These are phyloP conservation scores for Neurospora sp. DNA, from an alignment of 495 filamentous ascomycete species.

Conservation along the genomic window DNA sequence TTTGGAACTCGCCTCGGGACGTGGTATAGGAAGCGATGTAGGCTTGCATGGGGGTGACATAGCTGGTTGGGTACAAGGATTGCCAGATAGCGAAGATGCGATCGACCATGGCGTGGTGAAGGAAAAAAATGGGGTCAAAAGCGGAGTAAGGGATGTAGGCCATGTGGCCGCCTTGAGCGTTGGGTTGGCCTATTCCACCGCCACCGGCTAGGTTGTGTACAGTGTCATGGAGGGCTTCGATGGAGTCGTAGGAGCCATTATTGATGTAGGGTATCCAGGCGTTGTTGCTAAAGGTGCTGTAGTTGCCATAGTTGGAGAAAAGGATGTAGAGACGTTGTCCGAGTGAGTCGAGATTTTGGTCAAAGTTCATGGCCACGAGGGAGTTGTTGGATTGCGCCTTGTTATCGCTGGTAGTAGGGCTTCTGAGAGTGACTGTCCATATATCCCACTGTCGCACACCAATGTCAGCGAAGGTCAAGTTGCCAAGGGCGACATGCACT, in stretches of 20 bases:
- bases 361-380: slow-evolving; percentile 35
- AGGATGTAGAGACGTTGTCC: slow-evolving; percentile 48
- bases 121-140: slow-evolving; percentile 67
- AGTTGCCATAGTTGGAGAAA: slow-evolving; percentile 47
- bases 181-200: slow-evolving; percentile 7
- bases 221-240: slow-evolving; percentile 55
- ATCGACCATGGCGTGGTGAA: slow-evolving; percentile 59
- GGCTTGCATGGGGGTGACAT: slow-evolving; percentile 39
- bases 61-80: slow-evolving; percentile 47
- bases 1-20: slow-evolving; percentile 28
- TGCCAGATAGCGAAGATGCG: slow-evolving; percentile 66
- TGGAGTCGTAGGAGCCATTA: slow-evolving; percentile 37
- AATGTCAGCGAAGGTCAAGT: background rate
- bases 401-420: slow-evolving; percentile 30
- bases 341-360: slow-evolving; percentile 33
- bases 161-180: slow-evolving; percentile 48
- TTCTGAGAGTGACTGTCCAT: slow-evolving; percentile 40
- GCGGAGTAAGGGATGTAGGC: slow-evolving; percentile 51
- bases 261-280: slow-evolving; percentile 30
- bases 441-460: slow-evolving; percentile 17
- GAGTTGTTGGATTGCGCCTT: slow-evolving; percentile 43
- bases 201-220: slow-evolving; percentile 50
- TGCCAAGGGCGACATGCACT: slow-evolving; percentile 7
- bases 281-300: slow-evolving; percentile 48
- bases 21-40: slow-evolving; percentile 42